Percentiles rank a stretch among this genome's conserved stretches.
These are phyloP conservation scores for Verticillium longisporum DNA, from an alignment of 2,329 filamentous ascomycete species.

Conservation along the genomic window DNA sequence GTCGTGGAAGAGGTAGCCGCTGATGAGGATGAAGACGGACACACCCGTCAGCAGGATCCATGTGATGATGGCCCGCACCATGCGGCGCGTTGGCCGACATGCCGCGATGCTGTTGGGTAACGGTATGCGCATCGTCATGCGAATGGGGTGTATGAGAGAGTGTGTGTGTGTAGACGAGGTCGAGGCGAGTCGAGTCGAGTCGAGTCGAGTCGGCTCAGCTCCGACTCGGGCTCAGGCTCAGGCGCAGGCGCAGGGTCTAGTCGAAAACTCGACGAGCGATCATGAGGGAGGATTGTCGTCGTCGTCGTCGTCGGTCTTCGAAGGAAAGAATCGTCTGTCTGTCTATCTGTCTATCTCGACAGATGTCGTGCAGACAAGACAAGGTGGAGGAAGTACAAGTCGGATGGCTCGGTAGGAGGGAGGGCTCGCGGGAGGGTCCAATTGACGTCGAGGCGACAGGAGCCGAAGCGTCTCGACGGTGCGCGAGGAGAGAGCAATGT, in stretches of 20 bases:
- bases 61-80: not conserved
- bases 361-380: no score
- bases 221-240: not conserved
- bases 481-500: not conserved
- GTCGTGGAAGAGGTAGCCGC: slow-evolving; percentile 11
- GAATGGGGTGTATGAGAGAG: no score
- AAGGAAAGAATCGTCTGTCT: no score
- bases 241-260: not conserved
- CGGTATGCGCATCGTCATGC: not conserved
- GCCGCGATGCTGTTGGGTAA: not conserved
- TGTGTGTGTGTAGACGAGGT: no score
- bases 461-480: not conserved
- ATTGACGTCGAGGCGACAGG: not conserved
- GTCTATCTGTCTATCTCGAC: no score
- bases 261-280: not conserved
- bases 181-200: not conserved
- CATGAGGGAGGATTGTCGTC: not conserved
- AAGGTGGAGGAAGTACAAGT: no score
- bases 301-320: no score
- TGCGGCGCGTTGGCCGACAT: not conserved
- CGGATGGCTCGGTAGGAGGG: not conserved
- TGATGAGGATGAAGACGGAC: slow-evolving; percentile 7
- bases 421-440: not conserved
- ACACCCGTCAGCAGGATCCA: not conserved
- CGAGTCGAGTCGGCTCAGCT: not conserved